Evolutionary conservation across 306 rosid species (phyloP).

Genomic region (Cicer yamashitae): DNA sequence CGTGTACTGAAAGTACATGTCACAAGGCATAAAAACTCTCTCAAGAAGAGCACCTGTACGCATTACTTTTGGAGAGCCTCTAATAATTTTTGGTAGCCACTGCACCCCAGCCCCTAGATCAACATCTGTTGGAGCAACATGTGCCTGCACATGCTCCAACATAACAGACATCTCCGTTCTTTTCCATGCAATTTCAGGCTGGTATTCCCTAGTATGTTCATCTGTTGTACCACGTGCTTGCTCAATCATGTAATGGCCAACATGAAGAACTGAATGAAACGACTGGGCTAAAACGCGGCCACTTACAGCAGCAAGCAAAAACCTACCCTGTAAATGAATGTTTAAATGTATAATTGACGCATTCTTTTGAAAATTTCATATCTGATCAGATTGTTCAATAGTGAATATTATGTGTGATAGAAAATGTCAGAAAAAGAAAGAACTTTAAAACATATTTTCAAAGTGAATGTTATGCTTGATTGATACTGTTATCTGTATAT

Average conservation of each 20-base stretch:
- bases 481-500: slow-evolving; percentile 11
- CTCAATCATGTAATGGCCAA: slow-evolving; percentile 84
- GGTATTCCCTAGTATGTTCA: slow-evolving; percentile 55
- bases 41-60: slow-evolving; percentile 99
- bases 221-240: slow-evolving; percentile 61
- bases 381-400: slow-evolving; percentile 23
- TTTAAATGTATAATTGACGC: slow-evolving; percentile 21
- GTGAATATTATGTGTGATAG: slow-evolving; percentile 1
- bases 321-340: slow-evolving; percentile 75
- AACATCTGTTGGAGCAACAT: slow-evolving; percentile 99
- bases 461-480: background rate
- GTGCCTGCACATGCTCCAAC: slow-evolving; percentile 99
- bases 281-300: slow-evolving; percentile 93
- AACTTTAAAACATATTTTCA: slow-evolving; percentile 5
- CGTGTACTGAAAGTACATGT: slow-evolving; percentile 93
- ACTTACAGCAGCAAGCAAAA: slow-evolving; percentile 92
- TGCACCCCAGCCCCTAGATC: slow-evolving; percentile 98
- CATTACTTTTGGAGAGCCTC: slow-evolving; percentile 89
- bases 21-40: slow-evolving; percentile 98
- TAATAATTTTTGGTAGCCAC: slow-evolving; percentile 92
- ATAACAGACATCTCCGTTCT: slow-evolving; percentile 87
- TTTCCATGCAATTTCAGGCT: slow-evolving; percentile 89
- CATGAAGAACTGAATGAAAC: slow-evolving; percentile 83
- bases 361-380: slow-evolving; percentile 9
- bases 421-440: slow-evolving; percentile 1